These are phyloP conservation scores for Chaetomium globosum DNA, from an alignment of 2,329 filamentous ascomycete genomes.

Conservation along the genomic window DNA sequence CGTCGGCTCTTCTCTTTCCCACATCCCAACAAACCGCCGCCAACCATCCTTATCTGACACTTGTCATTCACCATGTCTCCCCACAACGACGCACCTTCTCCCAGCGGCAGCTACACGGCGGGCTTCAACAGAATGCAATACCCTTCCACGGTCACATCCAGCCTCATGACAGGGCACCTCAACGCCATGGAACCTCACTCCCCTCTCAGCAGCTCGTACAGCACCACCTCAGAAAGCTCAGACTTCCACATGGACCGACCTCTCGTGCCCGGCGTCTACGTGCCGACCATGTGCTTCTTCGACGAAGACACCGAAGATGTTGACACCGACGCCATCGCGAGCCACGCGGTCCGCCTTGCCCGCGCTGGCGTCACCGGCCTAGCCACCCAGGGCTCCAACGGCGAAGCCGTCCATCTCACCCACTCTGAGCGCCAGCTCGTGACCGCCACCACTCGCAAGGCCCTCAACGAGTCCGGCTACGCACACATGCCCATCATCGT, in stretches of 20 bases:
- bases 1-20: constrained; percentile 2
- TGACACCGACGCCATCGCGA: constrained; percentile 63
- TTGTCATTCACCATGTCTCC: constrained; percentile 46
- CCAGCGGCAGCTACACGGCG: constrained; percentile 49
- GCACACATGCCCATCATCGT: constrained; percentile 71
- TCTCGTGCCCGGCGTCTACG: constrained; percentile 62
- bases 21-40: constrained; percentile 7
- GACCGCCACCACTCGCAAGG: constrained; percentile 68
- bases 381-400: constrained; percentile 78
- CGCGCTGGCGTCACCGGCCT: constrained; percentile 72
- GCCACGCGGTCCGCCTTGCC: constrained; percentile 69
- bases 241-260: constrained; percentile 43
- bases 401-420: constrained; percentile 77
- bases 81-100: constrained; percentile 53
- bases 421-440: constrained; percentile 70
- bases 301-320: constrained; percentile 65
- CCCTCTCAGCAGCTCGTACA: constrained; percentile 49
- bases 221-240: constrained; percentile 43
- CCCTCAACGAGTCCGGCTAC: constrained; percentile 68
- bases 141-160: constrained; percentile 41
- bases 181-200: constrained; percentile 41
- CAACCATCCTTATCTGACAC: neutral
- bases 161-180: constrained; percentile 39
- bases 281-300: constrained; percentile 76
- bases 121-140: constrained; percentile 46